Evolutionary conservation across 257 asterid species (phyloP), one percentile per base, ranked within the genome.

Genomic region (Capsicum pubescens): DNA sequence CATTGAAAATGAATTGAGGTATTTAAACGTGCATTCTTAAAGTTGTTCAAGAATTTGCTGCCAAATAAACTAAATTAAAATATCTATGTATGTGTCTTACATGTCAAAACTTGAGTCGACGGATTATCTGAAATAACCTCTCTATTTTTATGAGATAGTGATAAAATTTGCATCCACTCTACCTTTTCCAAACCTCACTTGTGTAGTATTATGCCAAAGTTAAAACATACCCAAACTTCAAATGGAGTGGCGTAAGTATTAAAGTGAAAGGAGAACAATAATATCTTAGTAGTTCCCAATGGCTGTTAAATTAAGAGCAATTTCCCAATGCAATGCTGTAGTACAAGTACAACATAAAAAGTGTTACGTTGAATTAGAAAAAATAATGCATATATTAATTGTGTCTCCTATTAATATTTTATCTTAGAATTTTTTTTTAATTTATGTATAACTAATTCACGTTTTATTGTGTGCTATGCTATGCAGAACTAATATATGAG

Each of bases 261-360:
- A 19, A 61, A 61, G 39, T 61, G 39, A 61, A 68, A 66, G 11
- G 15, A 32, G 17, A 3, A 14, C 5, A 39, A 32, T 56, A 35
- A 56, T 9, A 56, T 17, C 32, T 56, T 35, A 8, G 26, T 21
- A 17, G 16, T 17, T 80, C 16, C 60, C n/a, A 68, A 67, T 9
- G 83, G 82, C 77, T 83, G 84, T 85, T 85, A 42, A 14, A 7
- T 63, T 85, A 26, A 7, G 84, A 12, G 88, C 84, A 55, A 77
- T 71, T 87, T 85, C 85, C 88, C 86, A 71, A 83, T 71, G 85
- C 86, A 71, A 82, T 67, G 84, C 80, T 80, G 83, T 50, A 76
- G 81, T 48, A 72, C 5, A 39, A 39, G 44, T 26, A 26, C 32
- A 1, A 26, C 32, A 26, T 26, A 26, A 26, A 26, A 26, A 26